Evolutionary conservation across 257 asterid species (phyloP).

Genomic region (Penstemon barbatus): DNA sequence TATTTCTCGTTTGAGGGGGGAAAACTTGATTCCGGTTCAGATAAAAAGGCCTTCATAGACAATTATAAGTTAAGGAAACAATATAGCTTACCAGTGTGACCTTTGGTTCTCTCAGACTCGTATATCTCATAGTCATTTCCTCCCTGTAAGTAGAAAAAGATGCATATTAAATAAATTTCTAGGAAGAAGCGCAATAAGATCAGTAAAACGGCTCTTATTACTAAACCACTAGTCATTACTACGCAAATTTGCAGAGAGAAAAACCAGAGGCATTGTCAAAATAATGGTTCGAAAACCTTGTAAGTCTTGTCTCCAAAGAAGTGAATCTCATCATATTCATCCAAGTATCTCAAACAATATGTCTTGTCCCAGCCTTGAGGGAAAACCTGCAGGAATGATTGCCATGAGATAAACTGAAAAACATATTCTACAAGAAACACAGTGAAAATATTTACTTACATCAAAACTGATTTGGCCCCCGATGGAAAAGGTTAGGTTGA

Average conservation of each 20-base stretch:
- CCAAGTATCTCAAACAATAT: slow-evolving; percentile 83
- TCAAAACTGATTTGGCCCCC: slow-evolving; percentile 99
- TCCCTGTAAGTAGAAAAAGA: slow-evolving; percentile 51
- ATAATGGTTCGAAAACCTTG: slow-evolving; percentile 55
- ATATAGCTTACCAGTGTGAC: slow-evolving; percentile 77
- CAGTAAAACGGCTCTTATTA: background rate
- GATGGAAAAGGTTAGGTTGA: slow-evolving; percentile 76
- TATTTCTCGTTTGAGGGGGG: background rate
- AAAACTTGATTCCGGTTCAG: slow-evolving; percentile 11
- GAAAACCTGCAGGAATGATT: slow-evolving; percentile 58
- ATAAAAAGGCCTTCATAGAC: slow-evolving; percentile 4
- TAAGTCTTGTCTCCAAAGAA: slow-evolving; percentile 97
- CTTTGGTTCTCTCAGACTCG: slow-evolving; percentile 85
- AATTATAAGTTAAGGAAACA: background rate
- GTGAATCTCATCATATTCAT: slow-evolving; percentile 82
- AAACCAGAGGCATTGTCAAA: slow-evolving; percentile 3
- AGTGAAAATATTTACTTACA: slow-evolving; percentile 47
- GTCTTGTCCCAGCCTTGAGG: slow-evolving; percentile 99
- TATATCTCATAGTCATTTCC: slow-evolving; percentile 91
- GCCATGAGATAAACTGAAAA: slow-evolving; percentile 19
- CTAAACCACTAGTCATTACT: background rate
- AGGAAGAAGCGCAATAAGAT: background rate
- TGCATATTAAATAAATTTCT: background rate
- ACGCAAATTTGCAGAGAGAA: background rate
- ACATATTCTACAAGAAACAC: background rate